A percentile compares a stretch with the other conserved stretches of the same genome.
phyloP scores from a whole-genome alignment of 257 asterid species.

The Orobanche coerulescens region DNA sequence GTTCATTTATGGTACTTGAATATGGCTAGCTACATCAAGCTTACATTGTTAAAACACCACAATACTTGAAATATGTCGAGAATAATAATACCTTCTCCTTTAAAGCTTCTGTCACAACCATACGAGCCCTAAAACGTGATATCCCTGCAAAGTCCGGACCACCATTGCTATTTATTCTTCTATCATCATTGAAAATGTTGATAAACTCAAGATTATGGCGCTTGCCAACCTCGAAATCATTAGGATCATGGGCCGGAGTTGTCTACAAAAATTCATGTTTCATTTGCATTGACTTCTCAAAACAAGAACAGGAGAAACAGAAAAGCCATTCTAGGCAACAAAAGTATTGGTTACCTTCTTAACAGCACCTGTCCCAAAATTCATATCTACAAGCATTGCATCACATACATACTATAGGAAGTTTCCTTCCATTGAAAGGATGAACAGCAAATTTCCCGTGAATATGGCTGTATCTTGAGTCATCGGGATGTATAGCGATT shows the following conservation, averaged over 20 bases:
- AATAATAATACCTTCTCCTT: conserved; percentile 47
- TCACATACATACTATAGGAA: conserved; percentile 90
- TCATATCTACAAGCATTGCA: conserved; percentile 75
- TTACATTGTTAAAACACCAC: background rate
- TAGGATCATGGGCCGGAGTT: conserved; percentile 99
- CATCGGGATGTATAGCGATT: conserved; percentile 89
- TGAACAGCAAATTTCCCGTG: conserved; percentile 81
- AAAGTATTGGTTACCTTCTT: conserved; percentile 57
- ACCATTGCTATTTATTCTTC: conserved; percentile 83
- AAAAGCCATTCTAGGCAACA: conserved; percentile 11
- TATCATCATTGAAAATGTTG: conserved; percentile 90
- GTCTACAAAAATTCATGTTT: conserved; percentile 44
- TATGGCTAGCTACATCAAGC: background rate
- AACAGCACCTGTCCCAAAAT: conserved; percentile 96
- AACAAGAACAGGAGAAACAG: conserved; percentile 5
- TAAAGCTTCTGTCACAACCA: conserved; percentile 64
- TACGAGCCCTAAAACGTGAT: conserved; percentile 91
- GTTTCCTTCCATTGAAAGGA: conserved; percentile 83
- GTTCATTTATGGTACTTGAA: conserved; percentile 16
- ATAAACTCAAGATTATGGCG: conserved; percentile 78
- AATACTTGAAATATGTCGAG: background rate
- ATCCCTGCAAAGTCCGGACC: conserved; percentile 64
- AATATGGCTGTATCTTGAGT: conserved; percentile 67
- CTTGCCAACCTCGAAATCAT: conserved; percentile 94
- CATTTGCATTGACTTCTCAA: conserved; percentile 20